phyloP scores from a whole-genome alignment of 805 yeast genomes.

The Saccharomycopsis microspora region DNA sequence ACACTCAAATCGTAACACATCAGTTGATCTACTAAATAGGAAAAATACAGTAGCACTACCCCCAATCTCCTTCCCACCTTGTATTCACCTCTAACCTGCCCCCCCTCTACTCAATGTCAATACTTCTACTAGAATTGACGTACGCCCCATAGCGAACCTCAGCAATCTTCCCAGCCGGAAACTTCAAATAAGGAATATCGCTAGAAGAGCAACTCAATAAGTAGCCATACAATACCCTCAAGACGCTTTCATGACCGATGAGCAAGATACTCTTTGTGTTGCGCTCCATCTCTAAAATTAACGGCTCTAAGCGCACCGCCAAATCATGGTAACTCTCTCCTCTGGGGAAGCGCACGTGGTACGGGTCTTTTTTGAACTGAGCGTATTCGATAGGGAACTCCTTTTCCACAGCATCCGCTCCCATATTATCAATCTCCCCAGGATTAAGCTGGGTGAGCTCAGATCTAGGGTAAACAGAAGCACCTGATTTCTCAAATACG shows the following conservation, averaged over 20 bases:
- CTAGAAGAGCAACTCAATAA: slow-evolving; percentile 82
- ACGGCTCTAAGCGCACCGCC: slow-evolving; percentile 88
- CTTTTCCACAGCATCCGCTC: slow-evolving; percentile 44
- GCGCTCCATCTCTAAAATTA: slow-evolving; percentile 88
- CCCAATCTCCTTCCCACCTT: background rate
- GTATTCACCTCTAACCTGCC: background rate
- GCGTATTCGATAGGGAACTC: slow-evolving; percentile 61
- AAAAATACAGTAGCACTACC: too few relatives aligned
- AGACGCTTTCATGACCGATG: slow-evolving; percentile 86
- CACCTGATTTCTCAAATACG: slow-evolving; percentile 50
- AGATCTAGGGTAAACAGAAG: slow-evolving; percentile 61
- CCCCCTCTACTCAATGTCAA: slow-evolving; percentile 22
- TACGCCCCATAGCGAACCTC: slow-evolving; percentile 85
- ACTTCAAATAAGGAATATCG: slow-evolving; percentile 73
- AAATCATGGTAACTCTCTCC: slow-evolving; percentile 95
- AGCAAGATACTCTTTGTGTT: slow-evolving; percentile 79
- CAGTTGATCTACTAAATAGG: too few relatives aligned
- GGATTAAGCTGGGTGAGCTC: slow-evolving; percentile 85
- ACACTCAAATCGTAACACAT: too few relatives aligned
- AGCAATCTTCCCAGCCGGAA: slow-evolving; percentile 74
- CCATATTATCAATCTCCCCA: slow-evolving; percentile 69
- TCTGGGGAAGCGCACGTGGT: slow-evolving; percentile 84
- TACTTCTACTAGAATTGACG: slow-evolving; percentile 52
- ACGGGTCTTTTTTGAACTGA: slow-evolving; percentile 65
- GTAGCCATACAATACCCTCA: slow-evolving; percentile 87